Evolutionary conservation across 2,329 filamentous ascomycete genomes (phyloP), one percentile per base, ranked within the genome.

Genomic region (Nigrospora osmanthi): DNA sequence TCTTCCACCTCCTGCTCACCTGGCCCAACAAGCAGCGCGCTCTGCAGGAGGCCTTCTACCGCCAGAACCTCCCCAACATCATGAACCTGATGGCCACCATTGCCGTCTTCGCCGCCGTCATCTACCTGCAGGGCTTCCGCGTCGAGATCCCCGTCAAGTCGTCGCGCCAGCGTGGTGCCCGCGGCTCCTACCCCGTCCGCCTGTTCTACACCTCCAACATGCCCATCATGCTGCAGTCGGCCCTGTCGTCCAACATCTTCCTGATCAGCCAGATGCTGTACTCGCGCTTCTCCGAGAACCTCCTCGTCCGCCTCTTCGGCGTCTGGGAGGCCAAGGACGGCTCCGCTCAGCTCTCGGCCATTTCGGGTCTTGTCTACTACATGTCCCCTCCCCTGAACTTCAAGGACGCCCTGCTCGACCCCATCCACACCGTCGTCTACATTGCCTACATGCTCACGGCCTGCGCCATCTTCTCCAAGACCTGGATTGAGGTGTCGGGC

Each of bases 171-270:
- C 90, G 93, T 78, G 93, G 93, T 70, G 93, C 95, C 67, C 91
- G 93, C 61, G 94, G 91, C 62, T 95, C 90, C 35, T 98, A 97
- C 81, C 93, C 93, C 61, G 83, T 98, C 68, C 91, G 94, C 63
- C 87, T 98, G 49, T 98, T 98, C 83, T 98, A 98, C 77, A 98
- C 93, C 65, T 96, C 90, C 68, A 98, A 98, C 85, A 98, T 98
- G 94, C 93, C 93, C 65, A 98, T 98, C 73, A 98, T 98, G 93
- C 80, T 98, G 68, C 94, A 98, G 77, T 97, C 91, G 40, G 93
- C 93, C 58, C 82, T 98, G 57, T 95, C 89, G 56, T 96, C 91
- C 78, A 98, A 98, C 79, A 82, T 98, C 72, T 98, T 98, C 83
- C 77, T 98, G 54, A 89, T 98, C 74, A 93, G 87, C 66, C 93